phyloP scores from a whole-genome alignment of 805 yeast species.

The Metschnikowia gelsemii region DNA sequence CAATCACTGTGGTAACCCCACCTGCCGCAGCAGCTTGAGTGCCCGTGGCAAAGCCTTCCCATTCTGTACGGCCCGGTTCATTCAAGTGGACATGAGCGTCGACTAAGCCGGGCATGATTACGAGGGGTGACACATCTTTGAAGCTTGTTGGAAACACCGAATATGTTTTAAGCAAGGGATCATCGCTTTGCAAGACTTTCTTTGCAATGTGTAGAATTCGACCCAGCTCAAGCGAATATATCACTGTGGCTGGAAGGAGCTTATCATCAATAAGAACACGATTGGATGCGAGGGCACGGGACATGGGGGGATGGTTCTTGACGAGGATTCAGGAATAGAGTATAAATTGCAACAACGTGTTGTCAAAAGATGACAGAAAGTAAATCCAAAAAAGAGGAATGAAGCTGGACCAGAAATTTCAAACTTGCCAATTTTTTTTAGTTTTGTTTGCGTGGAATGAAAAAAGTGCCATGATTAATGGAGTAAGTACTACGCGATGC shows the following conservation, averaged over 20 bases:
- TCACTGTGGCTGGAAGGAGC: slow-evolving; percentile 59
- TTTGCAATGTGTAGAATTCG: slow-evolving; percentile 54
- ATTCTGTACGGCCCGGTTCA: slow-evolving; percentile 97
- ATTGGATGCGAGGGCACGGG: slow-evolving; percentile 61
- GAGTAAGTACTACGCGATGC: slow-evolving; percentile 5
- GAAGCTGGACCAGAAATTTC: background rate
- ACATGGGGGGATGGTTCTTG: slow-evolving; percentile 34
- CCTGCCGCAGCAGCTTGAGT: slow-evolving; percentile 94
- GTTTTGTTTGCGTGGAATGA: slow-evolving; percentile 2
- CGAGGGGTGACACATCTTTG: slow-evolving; percentile 59
- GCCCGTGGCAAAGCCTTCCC: slow-evolving; percentile 99
- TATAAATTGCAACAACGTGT: background rate
- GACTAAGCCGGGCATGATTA: slow-evolving; percentile 84
- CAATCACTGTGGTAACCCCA: slow-evolving; percentile 93
- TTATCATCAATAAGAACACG: slow-evolving; percentile 52
- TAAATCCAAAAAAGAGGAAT: background rate
- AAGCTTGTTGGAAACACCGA: slow-evolving; percentile 43
- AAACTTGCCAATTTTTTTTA: background rate
- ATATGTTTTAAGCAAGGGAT: slow-evolving; percentile 42
- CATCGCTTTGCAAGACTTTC: slow-evolving; percentile 34
- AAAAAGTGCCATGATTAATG: background rate
- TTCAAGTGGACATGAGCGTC: slow-evolving; percentile 94
- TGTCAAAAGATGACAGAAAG: background rate
- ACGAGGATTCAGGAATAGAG: background rate
- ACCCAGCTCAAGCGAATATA: slow-evolving; percentile 51